Evolutionary conservation across 176 grass and related monocot genomes (phyloP), one percentile per base, ranked within the genome.

Genomic region (Ananas comosus): DNA sequence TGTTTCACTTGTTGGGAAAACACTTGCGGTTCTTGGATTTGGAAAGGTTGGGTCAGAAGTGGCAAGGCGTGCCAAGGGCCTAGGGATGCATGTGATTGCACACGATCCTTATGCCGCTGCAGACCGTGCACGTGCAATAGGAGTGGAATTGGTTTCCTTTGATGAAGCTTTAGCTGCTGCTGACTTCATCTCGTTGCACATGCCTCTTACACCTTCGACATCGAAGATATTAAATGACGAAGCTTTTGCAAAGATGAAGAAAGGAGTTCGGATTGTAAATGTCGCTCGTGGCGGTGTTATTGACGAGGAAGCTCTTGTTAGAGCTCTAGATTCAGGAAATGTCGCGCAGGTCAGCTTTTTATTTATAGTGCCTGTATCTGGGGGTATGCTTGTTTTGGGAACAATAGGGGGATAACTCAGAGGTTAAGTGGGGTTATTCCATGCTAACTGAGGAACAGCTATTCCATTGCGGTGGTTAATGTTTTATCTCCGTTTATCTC

Each of bases 241-340:
- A 49, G 54, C 86, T 56, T 95, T 95, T 1, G 84, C 76, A 0
- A 95, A 87, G 70, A 90, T 87, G 87, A 95, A 95, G 84, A 90
- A 95, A 77, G 91, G 91, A 51, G 84, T 90, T 66, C 73, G 91
- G 42, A 87, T 96, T 70, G 81, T 96, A 53, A 96, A 96, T 69
- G 91, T 96, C 67, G 91, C 91, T 13, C 86, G 91, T 56, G 91
- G 91, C 78, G 91, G 91, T 64, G 91, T 96, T 0, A 96, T 96
- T 67, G 87, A 96, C 59, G 91, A 96, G 84, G 91, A 87, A 11
- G 91, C 91, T 69, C 75, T 96, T 27, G 84, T 96, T 64, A 83
- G 87, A 17, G 91, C 91, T 17, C 87, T 96, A 72, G 91, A 96
- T 85, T 68, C 86, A 19, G 87, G 91, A 64, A 87, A 85, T 11